These are phyloP conservation scores for Xylariaceae sp. DNA, from an alignment of 2,329 filamentous ascomycete species.

Conservation along the genomic window DNA sequence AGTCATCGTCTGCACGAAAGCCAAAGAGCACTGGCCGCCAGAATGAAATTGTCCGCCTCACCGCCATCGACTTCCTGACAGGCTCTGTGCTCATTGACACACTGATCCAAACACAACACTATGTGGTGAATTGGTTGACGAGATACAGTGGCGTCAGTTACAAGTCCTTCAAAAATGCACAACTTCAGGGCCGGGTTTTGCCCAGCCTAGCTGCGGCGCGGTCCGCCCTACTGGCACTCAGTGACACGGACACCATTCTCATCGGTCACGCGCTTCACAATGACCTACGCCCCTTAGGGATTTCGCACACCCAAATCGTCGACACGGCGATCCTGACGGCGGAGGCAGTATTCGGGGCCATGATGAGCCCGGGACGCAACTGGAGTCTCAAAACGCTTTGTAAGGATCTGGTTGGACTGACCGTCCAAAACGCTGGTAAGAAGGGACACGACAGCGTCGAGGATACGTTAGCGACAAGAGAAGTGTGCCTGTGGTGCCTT, in stretches of 20 bases:
- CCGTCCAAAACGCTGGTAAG: slow-evolving; percentile 28
- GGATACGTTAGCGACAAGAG: slow-evolving; percentile 44
- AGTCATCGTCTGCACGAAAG: too few species aligned
- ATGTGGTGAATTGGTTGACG: slow-evolving; percentile 32
- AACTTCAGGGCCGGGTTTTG: slow-evolving; percentile 22
- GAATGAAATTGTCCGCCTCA: slow-evolving; percentile 19
- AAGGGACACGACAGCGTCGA: slow-evolving; percentile 44
- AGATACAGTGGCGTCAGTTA: slow-evolving; percentile 35
- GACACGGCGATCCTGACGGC: slow-evolving; percentile 39
- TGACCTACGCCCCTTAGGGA: slow-evolving; percentile 39
- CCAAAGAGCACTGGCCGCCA: slow-evolving; percentile 14
- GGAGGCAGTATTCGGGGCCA: slow-evolving; percentile 27
- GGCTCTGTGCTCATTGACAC: slow-evolving; percentile 40
- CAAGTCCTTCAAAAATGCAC: slow-evolving; percentile 27
- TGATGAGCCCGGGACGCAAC: slow-evolving; percentile 5
- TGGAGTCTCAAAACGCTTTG: slow-evolving; percentile 35
- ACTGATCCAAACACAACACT: slow-evolving; percentile 32
- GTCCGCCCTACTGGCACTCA: slow-evolving; percentile 33
- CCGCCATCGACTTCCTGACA: slow-evolving; percentile 39
- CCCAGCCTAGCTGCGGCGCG: slow-evolving; percentile 40
- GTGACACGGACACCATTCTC: slow-evolving; percentile 40
- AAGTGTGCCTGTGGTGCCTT: slow-evolving; percentile 40
- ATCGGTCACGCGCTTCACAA: slow-evolving; percentile 43
- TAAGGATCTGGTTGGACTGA: slow-evolving; percentile 28
- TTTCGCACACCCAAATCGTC: slow-evolving; percentile 38